Base-by-base conservation (phyloP, 2,329 filamentous ascomycete genomes). In the Penicillium olsonii region DNA sequence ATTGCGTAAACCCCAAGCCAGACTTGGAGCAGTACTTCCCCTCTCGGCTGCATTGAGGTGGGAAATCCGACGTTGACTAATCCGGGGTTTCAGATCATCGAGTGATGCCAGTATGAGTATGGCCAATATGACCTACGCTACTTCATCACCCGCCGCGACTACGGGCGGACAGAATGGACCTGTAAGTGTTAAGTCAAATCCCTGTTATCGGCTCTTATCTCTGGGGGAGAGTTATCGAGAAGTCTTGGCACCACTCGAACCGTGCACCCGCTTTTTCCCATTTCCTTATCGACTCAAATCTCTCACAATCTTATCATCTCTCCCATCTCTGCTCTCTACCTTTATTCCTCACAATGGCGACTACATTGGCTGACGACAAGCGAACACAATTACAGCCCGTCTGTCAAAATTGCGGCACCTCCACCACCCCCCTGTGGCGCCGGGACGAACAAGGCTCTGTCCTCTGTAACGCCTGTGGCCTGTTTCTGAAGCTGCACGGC, bases 401-500 rank as follows among this genome's bases (percentile, higher is more conserved):
- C 60, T 99, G 94, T 74, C 90, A 95, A 72, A 99, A 99, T 72
- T 99, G 94, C 75, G 84, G 84, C 57, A 99, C 94, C 37, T 95
- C 90, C 35, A 97, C 92, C 44, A 99, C 94, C 38, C 94, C 94
- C 35, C 78, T 99, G 68, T 99, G 94, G 94, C 89, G 94, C 64
- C 87, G 94, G 77, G 94, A 99, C 80, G 94, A 99, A 77, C 84
- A 87, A 65, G 94, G 94, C 60, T 88, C 91, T 1, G 92, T 99
- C 31, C 87, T 99, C 44, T 99, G 94, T 84, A 99, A 99, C 76
- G 94, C 94, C 66, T 99, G 94, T 74, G 94, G 94, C 52, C 82
- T 99, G 49, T 99, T 97, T 74, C 82, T 97, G 65, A 99, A 99
- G 81, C 82, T 99, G 61, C 94, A 99, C 70, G 92, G 92, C 57